These are phyloP conservation scores for Trichaptum fuscoviolaceum DNA, from an alignment of 768 basidiomycete genomes.

Conservation along the genomic window DNA sequence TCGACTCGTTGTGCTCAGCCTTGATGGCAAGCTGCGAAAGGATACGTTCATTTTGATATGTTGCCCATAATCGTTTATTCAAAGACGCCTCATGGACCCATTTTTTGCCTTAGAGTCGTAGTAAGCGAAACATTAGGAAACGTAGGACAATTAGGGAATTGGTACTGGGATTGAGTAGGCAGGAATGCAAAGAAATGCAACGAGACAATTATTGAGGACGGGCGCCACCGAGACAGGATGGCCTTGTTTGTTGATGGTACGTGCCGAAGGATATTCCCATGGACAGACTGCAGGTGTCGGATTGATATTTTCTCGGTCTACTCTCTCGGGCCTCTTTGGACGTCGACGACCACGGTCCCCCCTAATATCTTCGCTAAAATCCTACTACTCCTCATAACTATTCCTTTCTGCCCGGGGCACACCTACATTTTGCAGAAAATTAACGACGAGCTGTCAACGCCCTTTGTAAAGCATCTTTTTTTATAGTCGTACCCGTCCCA, in stretches of 20 bases:
- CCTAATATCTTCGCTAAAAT: neutral
- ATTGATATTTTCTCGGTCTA: neutral
- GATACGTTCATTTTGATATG: neutral
- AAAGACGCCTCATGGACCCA: neutral
- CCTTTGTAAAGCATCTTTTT: neutral
- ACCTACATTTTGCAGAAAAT: conserved; percentile 1
- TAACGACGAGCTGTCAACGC: neutral
- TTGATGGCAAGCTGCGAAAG: neutral
- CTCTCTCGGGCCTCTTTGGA: neutral
- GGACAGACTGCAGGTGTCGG: neutral
- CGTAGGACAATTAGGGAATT: neutral
- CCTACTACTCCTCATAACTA: conserved; percentile 1
- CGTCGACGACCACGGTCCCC: neutral
- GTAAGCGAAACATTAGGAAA: too few relatives aligned
- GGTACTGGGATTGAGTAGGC: neutral
- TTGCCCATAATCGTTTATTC: neutral
- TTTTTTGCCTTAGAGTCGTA: neutral
- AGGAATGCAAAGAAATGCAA: neutral
- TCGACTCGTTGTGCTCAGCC: neutral
- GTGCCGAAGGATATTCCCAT: neutral
- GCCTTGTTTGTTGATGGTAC: neutral
- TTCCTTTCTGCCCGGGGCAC: neutral
- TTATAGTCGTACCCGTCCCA: conserved; percentile 5
- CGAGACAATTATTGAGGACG: neutral
- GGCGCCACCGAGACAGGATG: neutral